phyloP scores from a whole-genome alignment of 106 monocot genomes.

The Posidonia australis region DNA sequence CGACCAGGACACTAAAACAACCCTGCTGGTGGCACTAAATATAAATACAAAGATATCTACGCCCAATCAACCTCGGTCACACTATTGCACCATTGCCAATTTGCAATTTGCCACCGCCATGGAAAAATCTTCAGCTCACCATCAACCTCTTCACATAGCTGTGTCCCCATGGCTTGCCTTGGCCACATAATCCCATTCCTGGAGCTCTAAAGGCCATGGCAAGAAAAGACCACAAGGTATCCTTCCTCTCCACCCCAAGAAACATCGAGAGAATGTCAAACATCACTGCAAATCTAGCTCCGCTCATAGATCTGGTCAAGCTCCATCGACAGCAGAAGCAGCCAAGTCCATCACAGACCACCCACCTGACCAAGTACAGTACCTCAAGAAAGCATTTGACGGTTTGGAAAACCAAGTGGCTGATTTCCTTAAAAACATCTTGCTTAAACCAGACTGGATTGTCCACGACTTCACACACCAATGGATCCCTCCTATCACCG shows the following conservation, averaged over 20 bases:
- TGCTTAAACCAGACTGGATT: conserved; percentile 42
- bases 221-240: conserved; percentile 14
- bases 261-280: conserved; percentile 36
- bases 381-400: too few species aligned
- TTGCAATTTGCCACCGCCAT: too few species aligned
- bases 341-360: conserved; percentile 63
- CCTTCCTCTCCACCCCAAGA: conserved; percentile 52
- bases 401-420: too few species aligned
- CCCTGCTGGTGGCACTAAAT: too few species aligned
- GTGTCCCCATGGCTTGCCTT: conserved; percentile 21
- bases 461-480: conserved; percentile 17
- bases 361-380: too few species aligned
- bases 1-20: too few species aligned
- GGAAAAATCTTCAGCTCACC: too few species aligned
- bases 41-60: too few species aligned
- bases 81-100: too few species aligned
- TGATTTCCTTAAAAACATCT: too few species aligned
- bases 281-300: too few species aligned
- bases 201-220: conserved; percentile 12
- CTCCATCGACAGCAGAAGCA: conserved; percentile 9
- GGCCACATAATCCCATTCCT: conserved; percentile 24
- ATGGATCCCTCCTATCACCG: conserved; percentile 32
- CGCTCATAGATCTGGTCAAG: conserved; percentile 25
- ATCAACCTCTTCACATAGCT: conserved; percentile 9
- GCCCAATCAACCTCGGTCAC: too few species aligned